Conservation (phyloP, 805 yeast species). For the Candida silvatica region DNA sequence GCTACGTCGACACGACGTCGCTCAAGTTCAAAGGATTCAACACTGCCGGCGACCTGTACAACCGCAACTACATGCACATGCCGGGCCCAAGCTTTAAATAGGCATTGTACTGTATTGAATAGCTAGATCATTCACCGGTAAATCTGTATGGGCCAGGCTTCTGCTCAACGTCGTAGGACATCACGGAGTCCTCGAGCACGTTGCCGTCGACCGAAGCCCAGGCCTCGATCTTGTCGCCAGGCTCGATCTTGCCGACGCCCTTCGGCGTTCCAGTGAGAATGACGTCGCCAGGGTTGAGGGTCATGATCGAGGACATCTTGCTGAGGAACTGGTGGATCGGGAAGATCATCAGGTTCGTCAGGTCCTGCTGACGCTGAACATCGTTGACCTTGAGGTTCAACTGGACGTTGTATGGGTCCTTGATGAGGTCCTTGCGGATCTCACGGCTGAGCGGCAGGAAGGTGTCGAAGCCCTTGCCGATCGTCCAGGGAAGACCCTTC, state of each 20-base stretch:
- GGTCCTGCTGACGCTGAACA: slow-evolving; percentile 59
- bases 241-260: slow-evolving; percentile 80
- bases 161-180: slow-evolving; percentile 42
- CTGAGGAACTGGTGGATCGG: slow-evolving; percentile 74
- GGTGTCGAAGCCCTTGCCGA: slow-evolving; percentile 95
- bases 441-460: slow-evolving; percentile 79
- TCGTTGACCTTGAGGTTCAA: slow-evolving; percentile 65
- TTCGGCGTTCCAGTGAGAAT: slow-evolving; percentile 95
- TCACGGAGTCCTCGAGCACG: slow-evolving; percentile 38
- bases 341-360: slow-evolving; percentile 79
- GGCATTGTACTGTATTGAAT: neutral
- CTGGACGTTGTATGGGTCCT: slow-evolving; percentile 66
- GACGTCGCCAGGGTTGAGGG: slow-evolving; percentile 83
- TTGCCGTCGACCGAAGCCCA: slow-evolving; percentile 48
- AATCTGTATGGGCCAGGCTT: slow-evolving; percentile 56
- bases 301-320: slow-evolving; percentile 82
- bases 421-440: slow-evolving; percentile 56
- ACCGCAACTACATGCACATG: slow-evolving; percentile 28
- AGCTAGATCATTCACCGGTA: slow-evolving; percentile 11
- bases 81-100: slow-evolving; percentile 11
- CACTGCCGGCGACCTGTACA: slow-evolving; percentile 58
- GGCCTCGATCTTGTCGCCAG: slow-evolving; percentile 75
- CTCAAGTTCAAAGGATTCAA: slow-evolving; percentile 29
- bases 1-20: slow-evolving; percentile 26
- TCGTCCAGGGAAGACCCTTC: slow-evolving; percentile 95